phyloP scores from a whole-genome alignment of 2,329 filamentous ascomycete genomes.

The Ambrosiella beaveri region DNA sequence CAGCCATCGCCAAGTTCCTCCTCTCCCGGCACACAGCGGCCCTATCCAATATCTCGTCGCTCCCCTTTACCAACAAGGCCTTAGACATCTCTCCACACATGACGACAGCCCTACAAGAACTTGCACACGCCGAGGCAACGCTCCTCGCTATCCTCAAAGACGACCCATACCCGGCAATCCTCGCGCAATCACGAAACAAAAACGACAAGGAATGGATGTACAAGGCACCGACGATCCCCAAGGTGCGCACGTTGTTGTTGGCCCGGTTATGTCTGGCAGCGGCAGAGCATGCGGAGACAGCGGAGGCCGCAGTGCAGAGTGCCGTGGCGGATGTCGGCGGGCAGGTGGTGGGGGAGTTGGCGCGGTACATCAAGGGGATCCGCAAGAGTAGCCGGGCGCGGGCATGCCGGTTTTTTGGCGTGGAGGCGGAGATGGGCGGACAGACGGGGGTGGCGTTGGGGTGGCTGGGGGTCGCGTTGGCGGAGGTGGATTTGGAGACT shows the following conservation, averaged over 20 bases:
- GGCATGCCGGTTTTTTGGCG: conserved; percentile 76
- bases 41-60: conserved; percentile 20
- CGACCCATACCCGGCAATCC: conserved; percentile 73
- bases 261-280: conserved; percentile 76
- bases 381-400: conserved; percentile 60
- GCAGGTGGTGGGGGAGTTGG: conserved; percentile 46
- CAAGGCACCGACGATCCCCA: conserved; percentile 69
- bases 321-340: conserved; percentile 16
- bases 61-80: conserved; percentile 14
- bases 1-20: conserved; percentile 61
- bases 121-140: conserved; percentile 76
- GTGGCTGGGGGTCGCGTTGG: conserved; percentile 64
- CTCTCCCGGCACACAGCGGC: conserved; percentile 18
- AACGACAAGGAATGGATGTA: conserved; percentile 95
- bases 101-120: conserved; percentile 38
- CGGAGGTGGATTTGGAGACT: conserved; percentile 51
- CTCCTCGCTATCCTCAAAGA: conserved; percentile 83
- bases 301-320: conserved; percentile 33
- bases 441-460: conserved; percentile 73
- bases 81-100: conserved; percentile 36
- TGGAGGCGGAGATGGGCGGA: conserved; percentile 70
- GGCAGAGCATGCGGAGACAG: conserved; percentile 69
- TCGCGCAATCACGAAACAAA: conserved; percentile 66
- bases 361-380: conserved; percentile 61
- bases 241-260: conserved; percentile 76